Base-by-base conservation (phyloP, 805 yeast genomes). In the Candida takata region DNA sequence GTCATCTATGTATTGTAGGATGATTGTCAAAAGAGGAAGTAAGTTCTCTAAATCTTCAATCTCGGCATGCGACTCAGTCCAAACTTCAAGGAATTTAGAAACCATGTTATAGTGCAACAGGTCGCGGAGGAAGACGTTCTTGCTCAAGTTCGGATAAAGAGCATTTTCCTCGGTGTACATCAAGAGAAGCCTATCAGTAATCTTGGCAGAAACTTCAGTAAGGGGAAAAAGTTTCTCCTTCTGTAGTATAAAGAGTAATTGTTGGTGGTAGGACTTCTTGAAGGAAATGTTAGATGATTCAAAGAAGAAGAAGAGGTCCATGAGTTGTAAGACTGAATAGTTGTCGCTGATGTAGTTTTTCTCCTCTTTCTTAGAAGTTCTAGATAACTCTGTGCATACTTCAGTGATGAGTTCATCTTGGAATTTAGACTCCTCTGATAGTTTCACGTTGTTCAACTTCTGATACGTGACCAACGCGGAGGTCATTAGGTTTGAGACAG, bases 11-110 rank as follows among this genome's bases (percentile, higher is more conserved):
- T 56, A 47, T 11, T 49, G 49, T 24, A 64, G 42, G 17, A 70
- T 42, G 4, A 64, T 45, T 9, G 57, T 54, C 23, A 82, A 55
- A 27, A 79, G 57, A 21, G 67, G 59, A 26, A 68, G 52, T 12
- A 79, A 61, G 30, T 72, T 67, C 4, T 69, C 69, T 28, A 73
- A 65, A 51, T 83, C 84, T 11, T 62, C 70, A 0, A 46, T 42
- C 31, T 64, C 64, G 1, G 85, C 80, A 26, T 65, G 64, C 1
- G 88, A 72, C 33, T 67, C 72, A 42, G 70, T 73, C 90, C 92
- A 83, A 29, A 80, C 61, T 27, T 69, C 66, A 45, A 81, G 60
- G 36, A 79, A 67, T 41, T 72, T 72, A 26, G 67, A 64, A 70
- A 81, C 71, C 14, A 79, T 65, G 24, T 66, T 62, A 49, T 70